Percentiles rank a stretch among this genome's conserved stretches.
Conservation (phyloP, 257 asterid genomes). For the Eustoma russellianum region DNA sequence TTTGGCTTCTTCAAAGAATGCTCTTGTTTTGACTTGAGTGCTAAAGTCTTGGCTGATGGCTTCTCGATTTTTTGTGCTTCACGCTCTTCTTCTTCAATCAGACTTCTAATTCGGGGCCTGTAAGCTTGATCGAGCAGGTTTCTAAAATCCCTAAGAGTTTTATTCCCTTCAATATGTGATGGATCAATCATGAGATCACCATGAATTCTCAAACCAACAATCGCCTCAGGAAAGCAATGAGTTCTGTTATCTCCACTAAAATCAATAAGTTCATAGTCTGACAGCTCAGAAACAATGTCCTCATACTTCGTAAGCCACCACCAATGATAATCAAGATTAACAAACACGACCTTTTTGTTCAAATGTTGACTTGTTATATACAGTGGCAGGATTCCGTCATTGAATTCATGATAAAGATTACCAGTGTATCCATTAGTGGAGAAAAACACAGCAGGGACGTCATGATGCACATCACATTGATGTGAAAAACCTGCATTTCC, state of each 20-base stretch:
- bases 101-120: slow-evolving; percentile 30
- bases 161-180: slow-evolving; percentile 26
- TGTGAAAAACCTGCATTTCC: slow-evolving; percentile 14
- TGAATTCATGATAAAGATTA: slow-evolving; percentile 72
- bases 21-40: slow-evolving; percentile 3
- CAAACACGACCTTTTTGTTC: slow-evolving; percentile 33
- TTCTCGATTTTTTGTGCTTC: slow-evolving; percentile 9
- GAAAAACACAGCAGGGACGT: slow-evolving; percentile 65
- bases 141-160: slow-evolving; percentile 24
- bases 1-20: slow-evolving; percentile 27
- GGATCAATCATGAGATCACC: slow-evolving; percentile 43
- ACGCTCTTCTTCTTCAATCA: slow-evolving; percentile 30
- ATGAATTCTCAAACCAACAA: slow-evolving; percentile 69
- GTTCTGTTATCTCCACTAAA: slow-evolving; percentile 38
- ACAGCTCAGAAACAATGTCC: slow-evolving; percentile 29
- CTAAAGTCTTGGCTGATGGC: slow-evolving; percentile 7
- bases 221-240: slow-evolving; percentile 71
- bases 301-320: slow-evolving; percentile 45
- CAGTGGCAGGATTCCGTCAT: slow-evolving; percentile 69
- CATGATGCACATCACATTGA: slow-evolving; percentile 57
- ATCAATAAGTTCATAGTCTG: slow-evolving; percentile 36
- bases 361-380: slow-evolving; percentile 52
- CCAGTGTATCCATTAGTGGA: slow-evolving; percentile 79
- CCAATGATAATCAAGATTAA: slow-evolving; percentile 46
- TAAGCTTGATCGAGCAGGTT: slow-evolving; percentile 30